Conservation (phyloP, 257 asterid genomes). For the Verbena officinalis region DNA sequence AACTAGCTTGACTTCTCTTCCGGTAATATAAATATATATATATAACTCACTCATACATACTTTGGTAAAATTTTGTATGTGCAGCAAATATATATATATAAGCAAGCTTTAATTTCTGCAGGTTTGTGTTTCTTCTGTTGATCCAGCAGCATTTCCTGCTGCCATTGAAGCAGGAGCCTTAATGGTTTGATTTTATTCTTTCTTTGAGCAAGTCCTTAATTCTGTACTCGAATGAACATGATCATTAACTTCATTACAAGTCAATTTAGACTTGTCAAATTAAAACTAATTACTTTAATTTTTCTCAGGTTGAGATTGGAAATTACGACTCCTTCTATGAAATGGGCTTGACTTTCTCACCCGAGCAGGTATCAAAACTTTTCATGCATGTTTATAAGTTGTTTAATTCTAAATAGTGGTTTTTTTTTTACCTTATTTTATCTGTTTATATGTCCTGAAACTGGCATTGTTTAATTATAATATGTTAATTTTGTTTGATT, state of each 20-base stretch:
- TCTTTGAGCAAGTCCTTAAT: too few species aligned
- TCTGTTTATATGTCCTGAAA: too few species aligned
- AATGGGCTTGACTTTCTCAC: slow-evolving; percentile 68
- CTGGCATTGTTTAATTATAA: too few species aligned
- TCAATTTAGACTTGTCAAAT: neutral
- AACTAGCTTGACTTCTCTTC: slow-evolving; percentile 69
- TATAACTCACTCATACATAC: too few species aligned
- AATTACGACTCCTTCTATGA: slow-evolving; percentile 89
- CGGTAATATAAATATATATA: slow-evolving; percentile 42
- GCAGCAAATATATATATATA: too few species aligned
- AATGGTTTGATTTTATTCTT: slow-evolving; percentile 48
- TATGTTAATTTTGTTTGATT: neutral
- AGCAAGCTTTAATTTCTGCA: slow-evolving; percentile 29
- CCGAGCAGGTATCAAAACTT: slow-evolving; percentile 62
- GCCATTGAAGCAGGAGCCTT: slow-evolving; percentile 94
- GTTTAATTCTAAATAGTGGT: too few species aligned
- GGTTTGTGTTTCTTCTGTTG: slow-evolving; percentile 92
- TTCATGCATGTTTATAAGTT: neutral
- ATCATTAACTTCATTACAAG: neutral
- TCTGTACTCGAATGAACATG: neutral
- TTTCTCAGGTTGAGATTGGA: slow-evolving; percentile 83
- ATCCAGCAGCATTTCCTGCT: slow-evolving; percentile 78
- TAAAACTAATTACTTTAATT: neutral
- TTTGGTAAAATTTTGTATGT: too few species aligned
- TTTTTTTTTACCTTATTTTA: too few species aligned